Evolutionary conservation across 169 alveolate species (phyloP), one percentile per base, ranked within the genome.

Genomic region (Babesia divergens): DNA sequence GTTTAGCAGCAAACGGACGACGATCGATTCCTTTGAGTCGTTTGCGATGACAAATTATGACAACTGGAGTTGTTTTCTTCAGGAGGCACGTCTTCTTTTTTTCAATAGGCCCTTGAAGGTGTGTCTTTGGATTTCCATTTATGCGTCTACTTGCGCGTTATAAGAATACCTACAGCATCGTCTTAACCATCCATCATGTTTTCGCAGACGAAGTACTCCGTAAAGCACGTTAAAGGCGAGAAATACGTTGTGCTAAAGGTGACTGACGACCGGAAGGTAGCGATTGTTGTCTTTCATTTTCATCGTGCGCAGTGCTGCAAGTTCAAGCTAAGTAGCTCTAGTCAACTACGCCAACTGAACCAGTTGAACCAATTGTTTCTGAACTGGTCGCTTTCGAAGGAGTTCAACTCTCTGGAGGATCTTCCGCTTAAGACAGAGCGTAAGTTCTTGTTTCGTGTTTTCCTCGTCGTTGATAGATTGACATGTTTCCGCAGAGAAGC

Each of bases 21-120:
- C 16, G 16, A 13, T 40, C 16, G 11, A 16, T 13, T 14, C 24
- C n/a, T 13, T 6, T 26, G 38, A 13, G 26, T 34, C n/a, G 5
- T 67, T 38, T 69, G 72, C 68, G 40, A 77, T 77, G 86, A 77
- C 86, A 37, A 68, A 67, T 62, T 77, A 51, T 68, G 86, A 77
- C 56, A 77, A 51, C 52, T 77, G 82, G 82, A 67, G 64, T 37
- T 82, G 40, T 51, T 77, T 77, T 47, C 72, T 77, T 13, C 76
- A 66, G 47, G 86, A 49, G 56, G 82, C 86, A 8, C 65, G 74
- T 52, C 49, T 51, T 44, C 47, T 77, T 22, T 77, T 51, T 50
- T 42, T 46, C 37, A 43, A 56, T 24, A 53, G 47, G 26, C 86
- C 86, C 29, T 46, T 68, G 74, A 69, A 77, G 84, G 86, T 77